Evolutionary conservation across 169 alveolate genomes (phyloP).

Genomic region (Cryptosporidium tyzzeri): DNA sequence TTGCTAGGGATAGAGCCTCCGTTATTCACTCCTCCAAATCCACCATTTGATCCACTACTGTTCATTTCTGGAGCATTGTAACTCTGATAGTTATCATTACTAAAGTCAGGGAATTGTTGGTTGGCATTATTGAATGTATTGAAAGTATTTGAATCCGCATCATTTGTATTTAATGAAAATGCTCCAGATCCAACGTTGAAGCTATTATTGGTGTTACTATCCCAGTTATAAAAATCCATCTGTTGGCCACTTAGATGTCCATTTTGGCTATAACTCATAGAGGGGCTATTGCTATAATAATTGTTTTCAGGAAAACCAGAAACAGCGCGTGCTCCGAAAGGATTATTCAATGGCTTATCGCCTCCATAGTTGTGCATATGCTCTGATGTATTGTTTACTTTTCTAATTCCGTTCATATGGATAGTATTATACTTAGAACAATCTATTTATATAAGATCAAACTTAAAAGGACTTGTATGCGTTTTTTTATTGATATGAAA

Average conservation of each 20-base stretch:
- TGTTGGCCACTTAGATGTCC: constrained; percentile 13
- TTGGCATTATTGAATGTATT: constrained; percentile 6
- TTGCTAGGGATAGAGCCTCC: neutral
- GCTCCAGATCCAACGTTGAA: neutral
- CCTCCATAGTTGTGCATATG: neutral
- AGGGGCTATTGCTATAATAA: constrained; percentile 5
- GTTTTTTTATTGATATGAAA: neutral
- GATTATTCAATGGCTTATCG: constrained; percentile 44
- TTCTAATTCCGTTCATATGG: constrained; percentile 27
- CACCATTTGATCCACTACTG: neutral
- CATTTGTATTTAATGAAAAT: neutral
- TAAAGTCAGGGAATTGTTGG: neutral
- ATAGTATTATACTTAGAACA: neutral
- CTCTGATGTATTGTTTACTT: constrained; percentile 1
- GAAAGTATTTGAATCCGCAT: neutral
- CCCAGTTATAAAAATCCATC: constrained; percentile 42
- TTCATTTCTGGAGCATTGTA: constrained; percentile 23
- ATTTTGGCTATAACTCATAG: neutral
- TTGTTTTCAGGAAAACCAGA: constrained; percentile 4
- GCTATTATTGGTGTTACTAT: neutral
- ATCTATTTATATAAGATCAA: neutral
- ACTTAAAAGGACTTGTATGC: neutral
- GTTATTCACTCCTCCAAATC: neutral
- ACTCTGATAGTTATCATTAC: neutral
- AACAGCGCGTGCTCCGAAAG: constrained; percentile 20